Base-by-base conservation (phyloP, 352 stramenopile species). In the Hyaloperonospora arabidopsidis region DNA sequence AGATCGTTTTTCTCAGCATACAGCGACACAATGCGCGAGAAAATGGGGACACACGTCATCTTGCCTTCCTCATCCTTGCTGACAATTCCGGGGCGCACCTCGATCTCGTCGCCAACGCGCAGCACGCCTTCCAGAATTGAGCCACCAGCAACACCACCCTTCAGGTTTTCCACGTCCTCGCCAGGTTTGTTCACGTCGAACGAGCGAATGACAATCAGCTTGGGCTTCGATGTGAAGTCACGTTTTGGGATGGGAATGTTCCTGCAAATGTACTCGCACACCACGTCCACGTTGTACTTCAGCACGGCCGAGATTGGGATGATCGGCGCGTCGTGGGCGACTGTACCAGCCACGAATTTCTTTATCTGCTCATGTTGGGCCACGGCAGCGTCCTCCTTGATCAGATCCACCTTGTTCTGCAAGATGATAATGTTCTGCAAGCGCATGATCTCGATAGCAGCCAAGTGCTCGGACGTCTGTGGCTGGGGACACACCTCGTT, bases 161-260 rank as follows among this genome's bases (percentile, higher is more conserved):
- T 95, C 18, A 99, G 76, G 63, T 98, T 93, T 62, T 97, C 90
- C 0, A 99, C 96, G 59, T 99, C 94, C 68, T 99, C 93, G 56
- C 97, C 97, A 14, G 97, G 97, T 74, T 99, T 99, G 84, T 99
- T 99, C 44, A 99, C 97, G 76, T 99, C 97, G 70, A 99, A 99
- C 47, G 93, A 98, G 67, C 97, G 95, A 65, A 99, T 99, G 43
- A 99, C 95, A 69, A 99, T 99, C 10, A 99, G 85, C 62, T 98
- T 94, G 11, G 97, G 96, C 49, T 95, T 95, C 39, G 78, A 96
- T 13, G 95, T 98, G 73, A 99, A 99, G 78, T 99, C 96, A 45
- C 97, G 81, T 55, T 87, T 84, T n/a, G 97, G 97, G 44, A 99
- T 86, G 28, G 97, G 97, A 56, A 99, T 98, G 74, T 98, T 97